Evolutionary conservation across 2,329 filamentous ascomycete genomes (phyloP), one percentile per base, ranked within the genome.

Genomic region (Paramyrothecium sp.): DNA sequence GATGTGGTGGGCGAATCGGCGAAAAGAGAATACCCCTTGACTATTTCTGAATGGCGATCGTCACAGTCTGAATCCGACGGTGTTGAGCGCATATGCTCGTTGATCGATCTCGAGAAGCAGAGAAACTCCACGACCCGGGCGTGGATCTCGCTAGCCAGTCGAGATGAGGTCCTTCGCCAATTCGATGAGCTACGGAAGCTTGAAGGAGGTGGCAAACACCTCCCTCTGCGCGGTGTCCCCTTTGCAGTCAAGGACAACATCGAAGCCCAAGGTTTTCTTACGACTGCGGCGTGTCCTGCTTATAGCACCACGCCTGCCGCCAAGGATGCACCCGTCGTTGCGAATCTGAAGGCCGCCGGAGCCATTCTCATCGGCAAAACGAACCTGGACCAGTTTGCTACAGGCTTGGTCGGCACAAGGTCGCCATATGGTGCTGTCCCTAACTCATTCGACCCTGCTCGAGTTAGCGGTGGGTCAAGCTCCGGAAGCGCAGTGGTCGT

Each of bases 301-400:
- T 78, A 82, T 34, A 69, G 74, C 12, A 79, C 79, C 54, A 67
- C 71, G 1, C 78, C 82, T 1, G 73, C 67, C 71, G 71, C 69
- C 19, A 66, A 72, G 7, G 81, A 79, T 41, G 77, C 82, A 1
- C 70, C 73, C 1, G 78, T 84, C 2, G 76, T 85, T 10, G 69
- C 79, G 7, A 77, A 72, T 22, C 69, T 86, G 17, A 75, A 82
- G 21, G 72, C 75, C 0, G 78, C 81, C 8, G 85, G 84, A 1
- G 85, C 81, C 2, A 70, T 87, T 2, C 76, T 84, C 33, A 72
- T 87, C 30, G 85, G 85, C 10, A 88, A 87, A 63, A 79, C 79
- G 3, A 83, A 82, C 61, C 74, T 88, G 53, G 85, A 88, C 59
- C 85, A 88, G 62, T 78, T 88, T 7, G 85, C 85, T 1, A 87